Evolutionary conservation across 345 rosid species (phyloP).

Genomic region (Euclidium syriacum): DNA sequence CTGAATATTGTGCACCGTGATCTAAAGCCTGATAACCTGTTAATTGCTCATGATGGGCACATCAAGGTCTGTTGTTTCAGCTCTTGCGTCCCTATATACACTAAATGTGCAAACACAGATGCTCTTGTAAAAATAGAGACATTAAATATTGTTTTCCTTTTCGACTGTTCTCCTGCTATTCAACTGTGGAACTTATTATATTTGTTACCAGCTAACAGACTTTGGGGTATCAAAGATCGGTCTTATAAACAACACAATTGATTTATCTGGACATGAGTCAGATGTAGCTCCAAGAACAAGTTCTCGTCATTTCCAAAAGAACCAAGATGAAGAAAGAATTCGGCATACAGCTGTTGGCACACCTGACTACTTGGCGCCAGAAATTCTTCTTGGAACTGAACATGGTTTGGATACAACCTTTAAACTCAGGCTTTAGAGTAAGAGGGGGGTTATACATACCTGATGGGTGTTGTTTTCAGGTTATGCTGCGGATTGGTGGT

Average conservation of each 20-base stretch:
- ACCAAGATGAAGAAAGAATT: conserved; percentile 42
- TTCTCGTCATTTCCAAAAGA: conserved; percentile 32
- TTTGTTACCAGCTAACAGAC: conserved; percentile 71
- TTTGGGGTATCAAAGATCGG: conserved; percentile 84
- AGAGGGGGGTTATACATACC: conserved; percentile 22
- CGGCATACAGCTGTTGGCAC: conserved; percentile 75
- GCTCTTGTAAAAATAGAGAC: neutral
- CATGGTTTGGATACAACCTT: conserved; percentile 48
- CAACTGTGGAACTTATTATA: conserved; percentile 21
- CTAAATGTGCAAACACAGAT: neutral
- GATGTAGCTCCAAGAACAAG: conserved; percentile 33
- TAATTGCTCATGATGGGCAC: conserved; percentile 83
- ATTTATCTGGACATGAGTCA: conserved; percentile 54
- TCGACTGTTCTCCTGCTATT: conserved; percentile 1
- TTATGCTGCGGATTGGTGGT: conserved; percentile 87
- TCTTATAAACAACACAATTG: conserved; percentile 72
- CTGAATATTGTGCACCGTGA: conserved; percentile 78
- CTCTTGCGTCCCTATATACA: neutral
- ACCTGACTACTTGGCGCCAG: conserved; percentile 89
- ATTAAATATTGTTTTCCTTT: neutral
- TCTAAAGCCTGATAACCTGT: conserved; percentile 76
- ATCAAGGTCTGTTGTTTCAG: conserved; percentile 57
- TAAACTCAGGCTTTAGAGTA: neutral
- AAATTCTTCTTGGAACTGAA: conserved; percentile 86
- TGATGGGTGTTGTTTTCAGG: conserved; percentile 44